Conservation (phyloP, 352 stramenopile species). For the Globisporangium echinulatum region DNA sequence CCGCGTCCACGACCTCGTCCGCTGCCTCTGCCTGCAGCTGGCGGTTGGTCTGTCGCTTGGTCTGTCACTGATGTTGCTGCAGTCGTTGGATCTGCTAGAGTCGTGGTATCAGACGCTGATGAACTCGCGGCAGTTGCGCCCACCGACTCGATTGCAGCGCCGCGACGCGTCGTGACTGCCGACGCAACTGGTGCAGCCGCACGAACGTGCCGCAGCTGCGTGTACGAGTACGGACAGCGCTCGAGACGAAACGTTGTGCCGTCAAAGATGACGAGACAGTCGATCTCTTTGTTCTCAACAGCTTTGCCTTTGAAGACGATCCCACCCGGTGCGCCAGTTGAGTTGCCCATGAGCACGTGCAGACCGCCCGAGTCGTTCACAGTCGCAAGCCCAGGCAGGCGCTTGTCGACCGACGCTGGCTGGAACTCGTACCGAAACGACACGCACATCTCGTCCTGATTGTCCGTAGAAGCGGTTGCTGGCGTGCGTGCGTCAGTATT, state of each 20-base stretch:
- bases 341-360: conserved; percentile 59
- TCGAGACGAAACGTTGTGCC: conserved; percentile 60
- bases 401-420: conserved; percentile 69
- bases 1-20: conserved; percentile 4
- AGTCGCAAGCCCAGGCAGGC: conserved; percentile 53
- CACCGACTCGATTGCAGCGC: background rate
- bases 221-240: conserved; percentile 54
- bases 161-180: background rate
- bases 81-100: too few species aligned
- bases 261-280: conserved; percentile 81
- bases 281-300: conserved; percentile 70
- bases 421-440: conserved; percentile 84
- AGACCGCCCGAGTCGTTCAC: conserved; percentile 52
- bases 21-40: conserved; percentile 2
- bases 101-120: too few species aligned
- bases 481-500: background rate
- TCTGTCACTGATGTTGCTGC: background rate
- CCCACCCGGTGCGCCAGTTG: conserved; percentile 38
- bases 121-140: too few species aligned
- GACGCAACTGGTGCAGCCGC: conserved; percentile 4
- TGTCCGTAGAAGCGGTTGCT: background rate
- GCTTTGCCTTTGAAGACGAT: conserved; percentile 79
- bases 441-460: conserved; percentile 24
- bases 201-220: conserved; percentile 73
- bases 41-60: background rate